Percentiles rank a stretch among this genome's conserved stretches.
These are phyloP conservation scores for Candida chauliodis DNA, from an alignment of 805 yeast genomes.

Conservation along the genomic window DNA sequence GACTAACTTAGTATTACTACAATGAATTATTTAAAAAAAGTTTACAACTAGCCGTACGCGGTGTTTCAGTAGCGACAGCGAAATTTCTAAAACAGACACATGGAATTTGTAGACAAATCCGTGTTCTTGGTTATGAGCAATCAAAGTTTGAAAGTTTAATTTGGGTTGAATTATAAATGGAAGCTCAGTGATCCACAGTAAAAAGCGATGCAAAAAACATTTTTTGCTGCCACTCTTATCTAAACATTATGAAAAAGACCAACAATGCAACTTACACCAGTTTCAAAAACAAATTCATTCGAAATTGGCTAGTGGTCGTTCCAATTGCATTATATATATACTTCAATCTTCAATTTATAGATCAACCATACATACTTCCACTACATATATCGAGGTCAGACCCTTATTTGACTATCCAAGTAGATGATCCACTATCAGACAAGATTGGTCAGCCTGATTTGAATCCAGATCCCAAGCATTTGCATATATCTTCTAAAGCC, in stretches of 20 bases:
- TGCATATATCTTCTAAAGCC: constrained; percentile 43
- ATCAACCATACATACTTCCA: constrained; percentile 1
- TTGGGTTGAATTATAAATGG: no score
- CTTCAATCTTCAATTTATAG: background rate
- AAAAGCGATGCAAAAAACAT: no score
- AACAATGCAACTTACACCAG: no score
- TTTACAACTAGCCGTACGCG: no score
- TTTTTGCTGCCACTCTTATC: background rate
- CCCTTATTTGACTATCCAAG: constrained; percentile 7
- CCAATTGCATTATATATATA: background rate
- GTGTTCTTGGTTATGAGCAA: no score
- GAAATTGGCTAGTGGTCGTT: background rate
- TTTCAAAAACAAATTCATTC: no score
- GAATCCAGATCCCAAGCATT: constrained; percentile 36
- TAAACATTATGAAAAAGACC: background rate
- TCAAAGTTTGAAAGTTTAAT: no score
- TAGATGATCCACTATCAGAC: constrained; percentile 16
- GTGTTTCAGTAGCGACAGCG: no score
- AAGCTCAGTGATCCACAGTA: background rate
- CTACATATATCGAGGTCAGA: constrained; percentile 5
- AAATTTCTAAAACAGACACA: no score
- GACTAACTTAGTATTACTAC: no score
- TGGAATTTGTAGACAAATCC: no score
- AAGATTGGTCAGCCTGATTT: constrained; percentile 36
- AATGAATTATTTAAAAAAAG: no score